Evolutionary conservation across 169 alveolate species (phyloP).

Genomic region (Cryptosporidium parvum): DNA sequence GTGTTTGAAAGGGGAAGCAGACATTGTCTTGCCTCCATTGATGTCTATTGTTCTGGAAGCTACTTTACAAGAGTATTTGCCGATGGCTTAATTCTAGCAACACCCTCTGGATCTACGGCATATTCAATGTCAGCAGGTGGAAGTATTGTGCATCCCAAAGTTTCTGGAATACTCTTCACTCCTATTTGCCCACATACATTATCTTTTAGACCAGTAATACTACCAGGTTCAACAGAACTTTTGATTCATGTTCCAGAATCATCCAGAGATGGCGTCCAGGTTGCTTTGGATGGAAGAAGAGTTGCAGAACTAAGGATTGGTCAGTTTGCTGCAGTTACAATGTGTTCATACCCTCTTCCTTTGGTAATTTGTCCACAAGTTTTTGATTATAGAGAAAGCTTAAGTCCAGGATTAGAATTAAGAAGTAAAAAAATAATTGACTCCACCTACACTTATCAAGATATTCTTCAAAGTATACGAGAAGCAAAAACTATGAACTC

Average conservation of each 20-base stretch:
- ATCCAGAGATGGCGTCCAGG: conserved; percentile 79
- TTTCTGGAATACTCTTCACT: conserved; percentile 90
- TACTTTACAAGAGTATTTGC: conserved; percentile 83
- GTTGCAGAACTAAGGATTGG: conserved; percentile 55
- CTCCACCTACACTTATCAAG: conserved; percentile 21
- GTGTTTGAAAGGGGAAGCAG: conserved; percentile 80
- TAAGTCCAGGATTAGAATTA: not conserved
- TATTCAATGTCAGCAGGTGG: conserved; percentile 98
- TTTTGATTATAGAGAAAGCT: not conserved
- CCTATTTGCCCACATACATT: conserved; percentile 96
- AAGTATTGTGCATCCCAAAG: conserved; percentile 94
- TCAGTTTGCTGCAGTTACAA: conserved; percentile 60
- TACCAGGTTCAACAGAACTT: conserved; percentile 84
- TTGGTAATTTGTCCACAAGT: conserved; percentile 62
- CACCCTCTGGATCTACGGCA: conserved; percentile 99
- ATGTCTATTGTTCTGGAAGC: conserved; percentile 76
- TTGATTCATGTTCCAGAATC: conserved; percentile 79
- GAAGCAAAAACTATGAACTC: conserved; percentile 17
- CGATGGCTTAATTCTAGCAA: conserved; percentile 93
- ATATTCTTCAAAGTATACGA: conserved; percentile 8
- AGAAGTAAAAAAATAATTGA: not conserved
- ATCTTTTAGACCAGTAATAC: conserved; percentile 94
- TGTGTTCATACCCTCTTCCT: conserved; percentile 69
- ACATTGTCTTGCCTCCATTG: conserved; percentile 69
- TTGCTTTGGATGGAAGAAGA: conserved; percentile 81